A percentile compares a stretch with the other conserved stretches of the same genome.
These are phyloP conservation scores for Aureobasidium sp. DNA, from an alignment of 2,329 filamentous ascomycete species.

Conservation along the genomic window DNA sequence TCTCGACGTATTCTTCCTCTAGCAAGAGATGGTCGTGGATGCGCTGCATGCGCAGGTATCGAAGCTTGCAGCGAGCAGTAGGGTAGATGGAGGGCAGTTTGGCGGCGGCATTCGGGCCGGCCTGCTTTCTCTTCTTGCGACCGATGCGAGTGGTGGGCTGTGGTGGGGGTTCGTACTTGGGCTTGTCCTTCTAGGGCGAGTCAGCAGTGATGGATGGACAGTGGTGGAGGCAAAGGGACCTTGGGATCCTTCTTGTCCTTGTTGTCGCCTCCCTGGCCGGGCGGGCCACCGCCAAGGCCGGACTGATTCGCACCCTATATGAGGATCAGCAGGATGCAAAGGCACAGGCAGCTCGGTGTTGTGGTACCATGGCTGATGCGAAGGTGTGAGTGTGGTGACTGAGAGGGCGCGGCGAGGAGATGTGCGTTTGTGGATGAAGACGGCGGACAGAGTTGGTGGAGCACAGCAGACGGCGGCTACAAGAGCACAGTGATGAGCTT, in stretches of 20 bases:
- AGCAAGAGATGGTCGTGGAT: slow-evolving; percentile 95
- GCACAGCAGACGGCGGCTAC: no score
- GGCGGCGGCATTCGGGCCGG: slow-evolving; percentile 85
- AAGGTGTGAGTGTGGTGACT: background rate
- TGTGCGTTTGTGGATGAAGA: no score
- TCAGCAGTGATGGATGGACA: background rate
- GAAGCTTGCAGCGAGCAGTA: slow-evolving; percentile 93
- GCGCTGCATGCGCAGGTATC: slow-evolving; percentile 94
- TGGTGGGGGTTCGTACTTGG: slow-evolving; percentile 98
- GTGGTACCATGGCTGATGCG: slow-evolving; percentile 15
- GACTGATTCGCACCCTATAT: slow-evolving; percentile 75
- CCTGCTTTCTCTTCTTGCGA: slow-evolving; percentile 96
- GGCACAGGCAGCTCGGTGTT: background rate
- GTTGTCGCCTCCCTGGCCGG: slow-evolving; percentile 57
- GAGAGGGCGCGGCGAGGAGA: background rate
- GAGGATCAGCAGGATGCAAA: slow-evolving; percentile 5
- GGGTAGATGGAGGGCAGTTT: slow-evolving; percentile 93
- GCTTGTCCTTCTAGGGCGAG: slow-evolving; percentile 82
- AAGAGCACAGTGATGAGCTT: background rate
- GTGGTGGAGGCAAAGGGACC: slow-evolving; percentile 25
- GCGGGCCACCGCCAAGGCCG: slow-evolving; percentile 67
- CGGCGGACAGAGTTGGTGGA: background rate
- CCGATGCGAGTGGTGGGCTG: slow-evolving; percentile 94
- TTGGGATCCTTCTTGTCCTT: slow-evolving; percentile 80
- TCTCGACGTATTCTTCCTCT: slow-evolving; percentile 98